These are phyloP conservation scores for Aspergillus ochraceoroseus DNA, from an alignment of 2,329 filamentous ascomycete species.

Conservation along the genomic window DNA sequence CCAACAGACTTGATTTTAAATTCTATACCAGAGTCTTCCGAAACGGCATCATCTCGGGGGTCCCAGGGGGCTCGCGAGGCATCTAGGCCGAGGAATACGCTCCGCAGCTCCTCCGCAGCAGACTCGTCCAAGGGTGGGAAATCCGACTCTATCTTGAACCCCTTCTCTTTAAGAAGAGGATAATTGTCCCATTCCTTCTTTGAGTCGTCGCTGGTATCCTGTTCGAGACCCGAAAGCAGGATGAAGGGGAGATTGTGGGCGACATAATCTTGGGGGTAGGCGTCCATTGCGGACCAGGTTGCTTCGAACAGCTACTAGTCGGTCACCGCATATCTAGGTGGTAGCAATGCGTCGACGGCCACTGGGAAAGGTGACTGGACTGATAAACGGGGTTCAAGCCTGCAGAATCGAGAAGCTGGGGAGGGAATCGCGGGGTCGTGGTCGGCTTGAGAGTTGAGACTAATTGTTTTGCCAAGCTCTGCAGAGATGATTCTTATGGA, in stretches of 20 bases:
- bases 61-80: slow-evolving; percentile 64
- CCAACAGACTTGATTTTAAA: slow-evolving; percentile 71
- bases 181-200: slow-evolving; percentile 40
- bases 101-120: slow-evolving; percentile 60
- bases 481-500: background rate
- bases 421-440: slow-evolving; percentile 8
- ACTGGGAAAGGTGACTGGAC: slow-evolving; percentile 3
- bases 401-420: no score
- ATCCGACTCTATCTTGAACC: slow-evolving; percentile 64
- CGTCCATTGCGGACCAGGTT: slow-evolving; percentile 43
- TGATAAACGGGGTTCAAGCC: background rate
- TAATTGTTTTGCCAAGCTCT: slow-evolving; percentile 15
- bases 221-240: slow-evolving; percentile 69
- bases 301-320: slow-evolving; percentile 23
- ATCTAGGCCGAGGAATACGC: slow-evolving; percentile 63
- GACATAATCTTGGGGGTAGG: slow-evolving; percentile 61
- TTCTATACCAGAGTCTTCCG: slow-evolving; percentile 48
- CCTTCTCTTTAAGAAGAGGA: slow-evolving; percentile 52
- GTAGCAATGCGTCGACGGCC: slow-evolving; percentile 4
- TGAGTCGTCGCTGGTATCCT: slow-evolving; percentile 30
- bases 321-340: slow-evolving; percentile 35
- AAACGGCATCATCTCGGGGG: slow-evolving; percentile 46
- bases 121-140: slow-evolving; percentile 61
- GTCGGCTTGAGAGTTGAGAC: background rate
- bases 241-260: slow-evolving; percentile 82